phyloP scores from a whole-genome alignment of 2,329 filamentous ascomycete species.

The Blastomyces parvus region DNA sequence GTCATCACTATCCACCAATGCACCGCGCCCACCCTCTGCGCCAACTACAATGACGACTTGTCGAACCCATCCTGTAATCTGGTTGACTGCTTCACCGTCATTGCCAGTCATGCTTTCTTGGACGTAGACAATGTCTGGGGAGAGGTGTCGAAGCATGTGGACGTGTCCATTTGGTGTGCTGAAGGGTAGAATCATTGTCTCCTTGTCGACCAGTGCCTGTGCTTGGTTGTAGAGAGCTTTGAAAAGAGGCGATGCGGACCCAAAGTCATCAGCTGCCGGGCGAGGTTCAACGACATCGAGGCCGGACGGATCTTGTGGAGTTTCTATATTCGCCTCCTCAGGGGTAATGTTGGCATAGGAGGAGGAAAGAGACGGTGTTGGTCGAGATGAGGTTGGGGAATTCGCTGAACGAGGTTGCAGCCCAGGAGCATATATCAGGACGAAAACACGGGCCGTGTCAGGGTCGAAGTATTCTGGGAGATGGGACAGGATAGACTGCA shows the following conservation, averaged over 20 bases:
- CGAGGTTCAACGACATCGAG: slow-evolving; percentile 40
- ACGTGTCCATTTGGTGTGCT: slow-evolving; percentile 72
- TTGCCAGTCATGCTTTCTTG: slow-evolving; percentile 73
- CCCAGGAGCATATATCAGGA: slow-evolving; percentile 79
- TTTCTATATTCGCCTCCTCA: slow-evolving; percentile 48
- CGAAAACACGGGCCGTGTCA: slow-evolving; percentile 64
- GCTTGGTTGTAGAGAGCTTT: slow-evolving; percentile 74
- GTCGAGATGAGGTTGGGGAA: slow-evolving; percentile 39
- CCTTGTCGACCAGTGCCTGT: slow-evolving; percentile 67
- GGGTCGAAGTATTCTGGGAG: slow-evolving; percentile 70
- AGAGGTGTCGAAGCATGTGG: slow-evolving; percentile 76
- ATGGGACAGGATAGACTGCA: slow-evolving; percentile 74
- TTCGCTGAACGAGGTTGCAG: slow-evolving; percentile 51
- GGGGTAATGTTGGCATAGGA: slow-evolving; percentile 81
- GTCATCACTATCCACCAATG: slow-evolving; percentile 69
- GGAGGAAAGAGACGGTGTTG: slow-evolving; percentile 58
- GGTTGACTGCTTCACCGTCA: slow-evolving; percentile 62
- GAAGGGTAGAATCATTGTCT: slow-evolving; percentile 81
- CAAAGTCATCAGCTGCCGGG: slow-evolving; percentile 36
- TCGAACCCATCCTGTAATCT: slow-evolving; percentile 54
- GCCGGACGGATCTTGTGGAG: slow-evolving; percentile 45
- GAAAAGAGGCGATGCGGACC: slow-evolving; percentile 54
- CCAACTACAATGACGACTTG: slow-evolving; percentile 53
- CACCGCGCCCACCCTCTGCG: slow-evolving; percentile 54
- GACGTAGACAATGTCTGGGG: slow-evolving; percentile 78